Evolutionary conservation across 495 filamentous ascomycete species (phyloP).

Genomic region (Cenococcum geophilum): DNA sequence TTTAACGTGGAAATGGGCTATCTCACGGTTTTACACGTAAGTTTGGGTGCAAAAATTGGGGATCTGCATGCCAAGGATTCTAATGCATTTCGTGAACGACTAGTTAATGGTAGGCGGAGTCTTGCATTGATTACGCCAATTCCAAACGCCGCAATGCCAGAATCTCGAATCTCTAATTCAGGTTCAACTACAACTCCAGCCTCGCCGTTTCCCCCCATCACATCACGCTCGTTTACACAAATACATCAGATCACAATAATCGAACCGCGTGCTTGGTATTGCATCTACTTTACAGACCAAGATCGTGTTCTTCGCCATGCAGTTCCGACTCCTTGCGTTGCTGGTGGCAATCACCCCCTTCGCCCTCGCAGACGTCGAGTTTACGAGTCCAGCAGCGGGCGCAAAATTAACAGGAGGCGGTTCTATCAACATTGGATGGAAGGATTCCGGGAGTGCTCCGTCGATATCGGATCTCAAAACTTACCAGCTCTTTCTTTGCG

Average conservation of each 20-base stretch:
- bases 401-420: conserved; percentile 44
- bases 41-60: too few species aligned
- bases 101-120: too few species aligned
- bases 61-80: too few species aligned
- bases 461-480: conserved; percentile 46
- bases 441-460: conserved; percentile 49
- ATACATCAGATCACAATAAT: too few species aligned
- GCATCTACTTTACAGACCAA: background rate
- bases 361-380: conserved; percentile 51
- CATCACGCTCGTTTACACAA: background rate
- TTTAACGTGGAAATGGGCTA: too few species aligned
- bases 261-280: too few species aligned
- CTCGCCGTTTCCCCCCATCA: background rate
- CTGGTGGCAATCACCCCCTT: conserved; percentile 43
- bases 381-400: conserved; percentile 49
- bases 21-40: too few species aligned
- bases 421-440: conserved; percentile 53
- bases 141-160: background rate
- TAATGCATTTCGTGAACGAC: too few species aligned
- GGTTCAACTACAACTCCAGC: background rate
- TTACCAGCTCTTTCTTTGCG: conserved; percentile 59
- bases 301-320: conserved; percentile 23
- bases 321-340: conserved; percentile 38
- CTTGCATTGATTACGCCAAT: background rate
- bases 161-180: background rate